Evolutionary conservation across 1,284 basidiomycete species (phyloP).

Genomic region (Tylopilus orsonianus): DNA sequence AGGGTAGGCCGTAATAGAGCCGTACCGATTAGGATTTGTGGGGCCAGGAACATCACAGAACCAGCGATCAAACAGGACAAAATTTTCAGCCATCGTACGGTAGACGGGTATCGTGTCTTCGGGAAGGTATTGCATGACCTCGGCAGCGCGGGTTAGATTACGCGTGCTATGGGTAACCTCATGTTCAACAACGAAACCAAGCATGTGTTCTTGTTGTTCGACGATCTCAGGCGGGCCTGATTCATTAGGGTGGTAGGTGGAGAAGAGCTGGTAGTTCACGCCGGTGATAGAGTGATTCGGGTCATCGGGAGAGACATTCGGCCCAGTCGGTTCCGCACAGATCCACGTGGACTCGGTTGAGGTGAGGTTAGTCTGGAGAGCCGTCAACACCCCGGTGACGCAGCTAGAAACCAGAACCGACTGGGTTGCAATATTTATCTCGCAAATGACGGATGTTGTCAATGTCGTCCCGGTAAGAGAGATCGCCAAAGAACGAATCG

Average conservation of each 20-base stretch:
- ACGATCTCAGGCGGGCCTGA: conserved; percentile 1
- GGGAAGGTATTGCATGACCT: conserved; percentile 25
- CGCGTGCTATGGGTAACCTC: conserved; percentile 20
- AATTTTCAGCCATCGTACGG: conserved; percentile 27
- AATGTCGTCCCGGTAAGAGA: conserved; percentile 26
- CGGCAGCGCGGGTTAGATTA: conserved; percentile 19
- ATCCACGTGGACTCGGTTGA: conserved; percentile 10
- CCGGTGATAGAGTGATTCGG: conserved; percentile 29
- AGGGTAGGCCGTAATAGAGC: background rate
- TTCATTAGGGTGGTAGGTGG: conserved; percentile 25
- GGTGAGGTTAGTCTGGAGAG: conserved; percentile 15
- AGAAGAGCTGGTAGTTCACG: conserved; percentile 28
- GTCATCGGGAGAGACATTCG: conserved; percentile 27
- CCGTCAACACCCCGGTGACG: background rate
- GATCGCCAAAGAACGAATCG: conserved; percentile 30
- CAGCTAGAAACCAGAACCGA: background rate
- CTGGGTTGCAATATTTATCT: conserved; percentile 26
- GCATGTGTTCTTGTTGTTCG: conserved; percentile 15
- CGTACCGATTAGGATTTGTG: conserved; percentile 28
- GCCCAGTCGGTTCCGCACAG: conserved; percentile 20
- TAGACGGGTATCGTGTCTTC: conserved; percentile 28
- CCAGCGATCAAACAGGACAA: conserved; percentile 25
- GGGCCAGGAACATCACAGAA: conserved; percentile 31
- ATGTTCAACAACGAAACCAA: conserved; percentile 26
- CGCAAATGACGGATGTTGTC: conserved; percentile 25